Percentiles rank a stretch among this genome's conserved stretches.
These are phyloP conservation scores for Celoporthe dispersa DNA, from an alignment of 2,329 filamentous ascomycete genomes.

Conservation along the genomic window DNA sequence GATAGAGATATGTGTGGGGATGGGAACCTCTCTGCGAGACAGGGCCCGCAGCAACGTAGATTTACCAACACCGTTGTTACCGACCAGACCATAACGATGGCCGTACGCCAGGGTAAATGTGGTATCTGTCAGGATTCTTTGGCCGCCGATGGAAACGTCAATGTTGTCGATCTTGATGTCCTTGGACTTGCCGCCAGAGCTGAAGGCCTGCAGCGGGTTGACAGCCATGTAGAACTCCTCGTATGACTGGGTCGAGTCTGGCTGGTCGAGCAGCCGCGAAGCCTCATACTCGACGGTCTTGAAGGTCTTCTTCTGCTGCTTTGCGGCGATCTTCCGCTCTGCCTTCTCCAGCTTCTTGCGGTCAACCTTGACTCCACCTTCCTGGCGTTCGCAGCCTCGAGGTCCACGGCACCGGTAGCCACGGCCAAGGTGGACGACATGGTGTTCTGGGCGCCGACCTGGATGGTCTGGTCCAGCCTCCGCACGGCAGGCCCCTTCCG, in stretches of 20 bases:
- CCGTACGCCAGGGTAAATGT: slow-evolving; percentile 89
- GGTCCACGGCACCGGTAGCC: slow-evolving; percentile 80
- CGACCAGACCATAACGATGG: slow-evolving; percentile 93
- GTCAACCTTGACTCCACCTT: slow-evolving; percentile 97
- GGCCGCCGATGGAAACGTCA: slow-evolving; percentile 89
- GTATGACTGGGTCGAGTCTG: slow-evolving; percentile 86
- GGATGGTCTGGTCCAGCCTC: slow-evolving; percentile 90
- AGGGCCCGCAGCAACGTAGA: slow-evolving; percentile 92
- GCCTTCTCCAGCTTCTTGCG: slow-evolving; percentile 99
- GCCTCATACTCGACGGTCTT: slow-evolving; percentile 99
- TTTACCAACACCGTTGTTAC: slow-evolving; percentile 97
- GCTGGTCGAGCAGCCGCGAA: slow-evolving; percentile 82
- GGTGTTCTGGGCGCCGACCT: slow-evolving; percentile 91
- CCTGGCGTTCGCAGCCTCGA: slow-evolving; percentile 88
- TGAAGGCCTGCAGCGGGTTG: slow-evolving; percentile 89
- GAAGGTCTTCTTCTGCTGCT: slow-evolving; percentile 98
- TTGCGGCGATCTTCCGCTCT: slow-evolving; percentile 94
- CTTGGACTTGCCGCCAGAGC: slow-evolving; percentile 85
- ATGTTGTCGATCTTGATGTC: slow-evolving; percentile 98
- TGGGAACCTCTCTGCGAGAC: slow-evolving; percentile 88
- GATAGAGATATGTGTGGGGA: slow-evolving; percentile 98
- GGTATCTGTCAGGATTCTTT: slow-evolving; percentile 88
- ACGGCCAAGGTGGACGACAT: slow-evolving; percentile 95
- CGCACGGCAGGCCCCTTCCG: slow-evolving; percentile 77
- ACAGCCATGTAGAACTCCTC: slow-evolving; percentile 99